Base-by-base conservation (phyloP, 2,329 filamentous ascomycete genomes). In the Hypoxylon sp. region DNA sequence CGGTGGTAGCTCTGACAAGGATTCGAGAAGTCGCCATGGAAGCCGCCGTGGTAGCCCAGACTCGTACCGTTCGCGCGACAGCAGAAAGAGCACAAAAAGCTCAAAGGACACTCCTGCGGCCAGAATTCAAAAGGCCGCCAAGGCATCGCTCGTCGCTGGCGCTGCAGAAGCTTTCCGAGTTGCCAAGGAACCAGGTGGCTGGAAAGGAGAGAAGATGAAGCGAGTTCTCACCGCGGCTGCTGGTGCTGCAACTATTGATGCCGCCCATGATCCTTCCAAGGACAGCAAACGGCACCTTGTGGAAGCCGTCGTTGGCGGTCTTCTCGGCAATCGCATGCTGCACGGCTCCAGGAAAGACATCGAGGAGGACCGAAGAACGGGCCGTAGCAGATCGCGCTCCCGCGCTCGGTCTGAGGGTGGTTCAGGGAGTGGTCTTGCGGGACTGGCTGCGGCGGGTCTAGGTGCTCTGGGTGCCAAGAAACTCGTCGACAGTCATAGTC, bases 111-210 rank as follows among this genome's bases (percentile, higher is more conserved):
- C 76, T 31, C 76, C 77, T 11, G 80, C 83, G 37, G 85, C 83
- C 74, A 92, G 92, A 74, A 88, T 93, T 51, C 90, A 94, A 72
- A 93, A 97, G 81, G 94, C 94, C 35, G 93, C 94, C 78, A 95
- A 96, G 84, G 94, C 95, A 35, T 96, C 94, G 19, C 85, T 98
- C 42, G 88, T 97, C 51, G 94, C 95, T 31, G 95, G 94, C 74
- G 95, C 94, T 44, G 92, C 94, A 60, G 94, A 98, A 80, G 95
- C 95, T 46, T 97, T 97, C 85, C 91, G 93, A 68, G 91, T 94
- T 62, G 91, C 94, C 78, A 97, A 95, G 75, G 92, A 96, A 69
- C 92, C 93, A 2, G 95, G 95, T 60, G 88, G 91, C 47, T 98
- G 94, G 94, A 92, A 91, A 70, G 95, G 94, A 39, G 92, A 93